These are phyloP conservation scores for Oxyria digyna DNA, from an alignment of 148 eudicot genomes.

Conservation along the genomic window DNA sequence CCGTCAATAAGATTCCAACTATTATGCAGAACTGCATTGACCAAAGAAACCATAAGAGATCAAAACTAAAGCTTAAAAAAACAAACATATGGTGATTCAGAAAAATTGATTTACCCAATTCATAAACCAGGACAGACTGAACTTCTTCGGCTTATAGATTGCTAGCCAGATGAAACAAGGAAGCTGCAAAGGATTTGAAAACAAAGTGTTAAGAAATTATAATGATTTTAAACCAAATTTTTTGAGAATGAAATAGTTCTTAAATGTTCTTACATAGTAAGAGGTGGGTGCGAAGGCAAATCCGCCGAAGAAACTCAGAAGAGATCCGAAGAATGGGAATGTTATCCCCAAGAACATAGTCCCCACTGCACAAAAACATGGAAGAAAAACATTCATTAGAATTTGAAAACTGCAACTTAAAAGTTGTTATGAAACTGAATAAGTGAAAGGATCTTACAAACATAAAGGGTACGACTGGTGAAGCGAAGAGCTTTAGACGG, in stretches of 20 bases:
- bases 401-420: neutral
- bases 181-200: constrained; percentile 11
- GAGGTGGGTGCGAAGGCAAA: constrained; percentile 28
- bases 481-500: constrained; percentile 16
- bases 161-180: constrained; percentile 35
- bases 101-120: constrained; percentile 21
- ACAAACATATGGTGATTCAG: too few species aligned
- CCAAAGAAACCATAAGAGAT: neutral
- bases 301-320: constrained; percentile 28
- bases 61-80: neutral
- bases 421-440: neutral
- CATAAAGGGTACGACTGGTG: constrained; percentile 18
- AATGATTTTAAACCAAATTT: neutral
- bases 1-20: constrained; percentile 20
- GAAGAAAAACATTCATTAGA: neutral
- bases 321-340: constrained; percentile 26
- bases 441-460: constrained; percentile 12
- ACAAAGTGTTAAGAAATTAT: neutral
- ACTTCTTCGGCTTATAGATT: constrained; percentile 20
- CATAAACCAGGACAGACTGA: constrained; percentile 24
- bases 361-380: constrained; percentile 10
- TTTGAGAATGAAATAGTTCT: neutral
- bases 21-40: constrained; percentile 24
- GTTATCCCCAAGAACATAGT: constrained; percentile 19
- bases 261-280: constrained; percentile 15